Percentiles rank a stretch among this genome's conserved stretches.
Evolutionary conservation across 192 early-diverging fungal genomes (phyloP).

Genomic region (Jimgerdemannia flammicorona): DNA sequence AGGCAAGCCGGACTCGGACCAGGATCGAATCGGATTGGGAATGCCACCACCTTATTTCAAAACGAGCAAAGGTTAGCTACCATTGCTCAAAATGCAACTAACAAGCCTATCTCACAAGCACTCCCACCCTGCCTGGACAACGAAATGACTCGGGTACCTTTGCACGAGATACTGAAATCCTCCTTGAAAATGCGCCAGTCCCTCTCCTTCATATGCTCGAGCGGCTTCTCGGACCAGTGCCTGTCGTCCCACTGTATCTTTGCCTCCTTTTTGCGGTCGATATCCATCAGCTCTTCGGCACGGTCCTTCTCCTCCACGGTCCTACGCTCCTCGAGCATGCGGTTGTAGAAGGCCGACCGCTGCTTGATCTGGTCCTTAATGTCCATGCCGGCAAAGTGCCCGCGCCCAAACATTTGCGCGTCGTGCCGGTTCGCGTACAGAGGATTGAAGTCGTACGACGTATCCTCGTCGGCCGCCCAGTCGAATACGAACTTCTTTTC

Average conservation of each 20-base stretch:
- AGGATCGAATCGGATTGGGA: slow-evolving; percentile 85
- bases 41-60: slow-evolving; percentile 67
- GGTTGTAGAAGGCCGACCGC: slow-evolving; percentile 65
- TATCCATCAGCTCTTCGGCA: slow-evolving; percentile 52
- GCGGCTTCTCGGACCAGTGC: slow-evolving; percentile 92
- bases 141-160: slow-evolving; percentile 44
- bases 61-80: not conserved
- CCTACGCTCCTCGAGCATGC: slow-evolving; percentile 55
- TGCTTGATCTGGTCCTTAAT: slow-evolving; percentile 66
- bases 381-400: slow-evolving; percentile 84
- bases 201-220: slow-evolving; percentile 90
- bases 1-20: slow-evolving; percentile 81
- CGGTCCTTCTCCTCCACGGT: slow-evolving; percentile 56
- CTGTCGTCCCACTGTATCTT: slow-evolving; percentile 82
- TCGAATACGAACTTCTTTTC: slow-evolving; percentile 98
- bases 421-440: slow-evolving; percentile 75
- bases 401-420: slow-evolving; percentile 83
- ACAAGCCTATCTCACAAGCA: not conserved
- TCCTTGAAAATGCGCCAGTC: slow-evolving; percentile 99
- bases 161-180: slow-evolving; percentile 93
- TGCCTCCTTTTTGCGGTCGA: slow-evolving; percentile 60
- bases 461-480: slow-evolving; percentile 95
- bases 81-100: not conserved
- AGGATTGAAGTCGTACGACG: slow-evolving; percentile 89
- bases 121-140: not conserved